A percentile compares a stretch with the other conserved stretches of the same genome.
Evolutionary conservation across 1,139 yeast genomes (phyloP).

Genomic region (Protomyces inundatus): DNA sequence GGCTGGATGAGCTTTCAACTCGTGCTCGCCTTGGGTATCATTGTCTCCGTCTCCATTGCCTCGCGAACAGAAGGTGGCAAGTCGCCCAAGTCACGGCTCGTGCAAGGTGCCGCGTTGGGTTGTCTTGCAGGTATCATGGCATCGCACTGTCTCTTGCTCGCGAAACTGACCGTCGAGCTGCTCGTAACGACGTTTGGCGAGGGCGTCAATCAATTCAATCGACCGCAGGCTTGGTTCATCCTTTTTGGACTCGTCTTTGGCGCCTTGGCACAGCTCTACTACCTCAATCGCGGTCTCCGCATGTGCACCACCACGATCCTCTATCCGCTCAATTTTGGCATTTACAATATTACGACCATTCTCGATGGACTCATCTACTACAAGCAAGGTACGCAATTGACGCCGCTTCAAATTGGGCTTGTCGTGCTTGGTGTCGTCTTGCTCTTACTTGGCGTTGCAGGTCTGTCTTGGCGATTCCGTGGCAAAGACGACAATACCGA

Average conservation of each 20-base stretch:
- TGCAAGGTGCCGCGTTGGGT: slow-evolving; percentile 59
- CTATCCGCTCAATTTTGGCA: slow-evolving; percentile 80
- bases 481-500: slow-evolving; percentile 2
- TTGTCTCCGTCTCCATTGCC: slow-evolving; percentile 34
- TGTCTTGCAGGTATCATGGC: slow-evolving; percentile 70
- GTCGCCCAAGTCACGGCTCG: slow-evolving; percentile 35
- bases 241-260: slow-evolving; percentile 57
- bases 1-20: slow-evolving; percentile 44
- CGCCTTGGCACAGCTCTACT: slow-evolving; percentile 68
- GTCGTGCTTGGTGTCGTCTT: slow-evolving; percentile 50
- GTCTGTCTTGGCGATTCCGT: slow-evolving; percentile 46
- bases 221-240: slow-evolving; percentile 47
- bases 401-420: slow-evolving; percentile 42
- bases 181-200: slow-evolving; percentile 41
- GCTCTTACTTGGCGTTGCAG: slow-evolving; percentile 52
- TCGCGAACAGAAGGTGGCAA: slow-evolving; percentile 34
- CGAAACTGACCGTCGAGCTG: slow-evolving; percentile 75
- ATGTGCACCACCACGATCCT: slow-evolving; percentile 70
- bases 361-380: slow-evolving; percentile 66
- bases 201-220: slow-evolving; percentile 37
- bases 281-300: slow-evolving; percentile 68
- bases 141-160: slow-evolving; percentile 78
- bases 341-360: slow-evolving; percentile 70
- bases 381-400: slow-evolving; percentile 47
- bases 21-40: slow-evolving; percentile 35